phyloP scores from a whole-genome alignment of 768 basidiomycete species.

The Russula virescens region DNA sequence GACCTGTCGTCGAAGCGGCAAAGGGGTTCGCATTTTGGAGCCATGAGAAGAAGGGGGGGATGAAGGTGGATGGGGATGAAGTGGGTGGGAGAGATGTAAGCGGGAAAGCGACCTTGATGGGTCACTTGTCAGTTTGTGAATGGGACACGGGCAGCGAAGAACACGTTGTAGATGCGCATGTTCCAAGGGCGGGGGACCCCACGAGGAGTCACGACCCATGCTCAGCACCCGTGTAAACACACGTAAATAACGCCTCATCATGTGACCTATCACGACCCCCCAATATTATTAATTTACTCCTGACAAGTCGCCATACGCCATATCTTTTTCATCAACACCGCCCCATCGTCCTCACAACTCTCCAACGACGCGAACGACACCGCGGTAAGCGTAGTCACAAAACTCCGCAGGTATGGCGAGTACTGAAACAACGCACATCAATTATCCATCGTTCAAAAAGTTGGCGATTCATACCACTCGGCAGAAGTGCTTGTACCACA shows the following conservation, averaged over 20 bases:
- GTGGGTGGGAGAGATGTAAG: background rate
- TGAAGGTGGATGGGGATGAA: background rate
- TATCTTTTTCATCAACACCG: conserved; percentile 53
- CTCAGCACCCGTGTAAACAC: conserved; percentile 10
- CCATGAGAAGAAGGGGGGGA: conserved; percentile 29
- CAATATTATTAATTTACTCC: conserved; percentile 26
- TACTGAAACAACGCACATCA: conserved; percentile 43
- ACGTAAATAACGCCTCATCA: conserved; percentile 17
- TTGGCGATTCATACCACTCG: conserved; percentile 49
- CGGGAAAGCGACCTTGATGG: background rate
- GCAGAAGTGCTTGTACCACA: conserved; percentile 89
- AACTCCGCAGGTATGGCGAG: conserved; percentile 71
- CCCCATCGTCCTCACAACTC: conserved; percentile 50
- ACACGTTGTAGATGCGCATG: conserved; percentile 13
- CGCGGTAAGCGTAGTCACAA: conserved; percentile 61
- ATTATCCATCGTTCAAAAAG: background rate
- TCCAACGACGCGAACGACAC: conserved; percentile 66
- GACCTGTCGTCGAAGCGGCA: conserved; percentile 78
- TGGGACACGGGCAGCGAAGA: background rate
- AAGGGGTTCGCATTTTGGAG: conserved; percentile 61
- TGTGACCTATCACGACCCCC: background rate
- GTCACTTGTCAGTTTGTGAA: background rate
- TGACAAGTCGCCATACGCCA: conserved; percentile 71
- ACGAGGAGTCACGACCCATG: background rate
- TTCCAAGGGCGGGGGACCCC: too few species aligned